These are phyloP conservation scores for Leptographium radiaticola DNA, from an alignment of 2,329 filamentous ascomycete species.

Conservation along the genomic window DNA sequence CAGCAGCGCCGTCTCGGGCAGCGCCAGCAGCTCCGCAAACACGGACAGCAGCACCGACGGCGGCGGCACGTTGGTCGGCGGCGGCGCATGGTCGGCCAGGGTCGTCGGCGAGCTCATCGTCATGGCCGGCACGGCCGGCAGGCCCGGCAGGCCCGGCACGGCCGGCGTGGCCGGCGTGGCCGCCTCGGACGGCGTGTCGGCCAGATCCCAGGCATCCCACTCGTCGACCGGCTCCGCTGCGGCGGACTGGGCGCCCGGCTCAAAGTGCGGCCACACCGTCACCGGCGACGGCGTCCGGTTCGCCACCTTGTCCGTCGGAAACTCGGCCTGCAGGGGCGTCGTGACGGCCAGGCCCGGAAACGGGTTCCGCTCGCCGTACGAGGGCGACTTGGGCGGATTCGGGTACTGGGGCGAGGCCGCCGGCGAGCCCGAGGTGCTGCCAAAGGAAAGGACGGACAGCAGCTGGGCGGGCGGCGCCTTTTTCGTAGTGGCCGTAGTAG, in stretches of 20 bases:
- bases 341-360: constrained; percentile 35
- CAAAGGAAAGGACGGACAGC: constrained; percentile 21
- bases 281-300: constrained; percentile 26
- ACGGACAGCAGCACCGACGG: constrained; percentile 70
- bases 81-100: constrained; percentile 28
- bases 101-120: too few species aligned
- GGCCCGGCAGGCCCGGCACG: background rate
- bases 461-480: constrained; percentile 15
- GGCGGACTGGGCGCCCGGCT: constrained; percentile 18
- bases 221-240: constrained; percentile 18
- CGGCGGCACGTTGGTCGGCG: constrained; percentile 79
- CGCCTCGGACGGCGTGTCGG: constrained; percentile 1
- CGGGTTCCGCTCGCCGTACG: constrained; percentile 39
- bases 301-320: constrained; percentile 16
- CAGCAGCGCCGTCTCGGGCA: constrained; percentile 52
- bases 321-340: constrained; percentile 23
- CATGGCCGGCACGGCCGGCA: background rate
- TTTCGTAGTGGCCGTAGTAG: background rate
- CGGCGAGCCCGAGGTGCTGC: constrained; percentile 13
- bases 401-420: constrained; percentile 20
- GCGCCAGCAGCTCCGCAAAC: constrained; percentile 57
- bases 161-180: background rate
- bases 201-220: constrained; percentile 29
- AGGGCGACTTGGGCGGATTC: constrained; percentile 36
- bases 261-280: constrained; percentile 32